Base-by-base conservation (phyloP, 2,329 filamentous ascomycete genomes). In the Alternaria solani region DNA sequence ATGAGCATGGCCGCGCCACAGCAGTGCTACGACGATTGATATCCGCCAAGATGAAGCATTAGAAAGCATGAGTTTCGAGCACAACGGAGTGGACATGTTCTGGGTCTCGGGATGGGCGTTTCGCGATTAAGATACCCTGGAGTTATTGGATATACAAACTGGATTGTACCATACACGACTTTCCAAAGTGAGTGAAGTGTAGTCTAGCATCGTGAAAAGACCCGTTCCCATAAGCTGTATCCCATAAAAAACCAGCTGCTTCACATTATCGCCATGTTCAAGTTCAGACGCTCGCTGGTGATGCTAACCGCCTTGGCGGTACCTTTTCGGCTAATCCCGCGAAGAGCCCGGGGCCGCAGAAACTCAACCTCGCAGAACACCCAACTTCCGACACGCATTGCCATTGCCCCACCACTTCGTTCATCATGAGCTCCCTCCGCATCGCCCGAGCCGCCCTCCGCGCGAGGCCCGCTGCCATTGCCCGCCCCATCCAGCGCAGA, bases 391-490 rank as follows among this genome's bases (percentile, higher is more conserved):
- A 38, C 46, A 75, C 74, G 75, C 66, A 78, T 78, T 78, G 75
- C 73, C 73, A 77, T 77, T 64, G 65, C 72, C 63, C 70, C 71
- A 75, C 69, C 63, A 69, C 68, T 65, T 63, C 58, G 70, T 74
- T 64, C 77, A 78, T 77, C 84, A 98, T 98, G 94, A 97, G 93
- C 89, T 91, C 93, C 82, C 85, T 97, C 84, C 93, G 94, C 83
- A 86, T 97, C 83, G 92, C 93, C 86, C 91, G 94, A 83, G 88
- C 89, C 82, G 94, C 93, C 85, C 87, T 97, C 81, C 88, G 93
- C 84, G 92, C 88, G 79, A 91, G 73, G 66, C 90, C 93, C 79
- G 85, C 91, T 78, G 87, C 90, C 80, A 85, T 94, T 82, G 87
- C 90, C 81, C 86, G 88, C 73, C 89, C 91, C 74, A 78, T 92